These are phyloP conservation scores for Chytriomyces sp. DNA, from an alignment of 192 early-diverging fungal species.

Conservation along the genomic window DNA sequence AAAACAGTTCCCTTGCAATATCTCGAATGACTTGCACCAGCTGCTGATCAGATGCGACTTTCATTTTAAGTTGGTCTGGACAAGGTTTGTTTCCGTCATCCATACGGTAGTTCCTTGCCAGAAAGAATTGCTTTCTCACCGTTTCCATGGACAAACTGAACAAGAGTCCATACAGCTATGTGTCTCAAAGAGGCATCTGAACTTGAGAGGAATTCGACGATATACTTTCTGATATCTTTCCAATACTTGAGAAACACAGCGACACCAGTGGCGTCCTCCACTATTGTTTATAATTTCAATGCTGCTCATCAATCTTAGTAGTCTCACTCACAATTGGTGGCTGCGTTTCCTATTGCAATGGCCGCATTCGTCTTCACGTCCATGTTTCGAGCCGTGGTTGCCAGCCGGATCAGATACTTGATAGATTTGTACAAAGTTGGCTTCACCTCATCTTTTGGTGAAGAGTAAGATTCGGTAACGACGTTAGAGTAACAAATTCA, in stretches of 20 bases:
- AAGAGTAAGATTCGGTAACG: no score
- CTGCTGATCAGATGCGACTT: background rate
- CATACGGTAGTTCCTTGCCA: background rate
- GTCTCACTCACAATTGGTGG: slow-evolving; percentile 48
- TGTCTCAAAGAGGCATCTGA: slow-evolving; percentile 73
- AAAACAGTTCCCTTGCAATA: background rate
- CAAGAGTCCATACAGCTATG: slow-evolving; percentile 83
- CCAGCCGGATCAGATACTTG: slow-evolving; percentile 68
- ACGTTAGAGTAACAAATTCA: background rate
- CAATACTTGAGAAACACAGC: slow-evolving; percentile 68
- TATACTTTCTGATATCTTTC: slow-evolving; percentile 66
- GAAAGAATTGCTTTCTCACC: slow-evolving; percentile 6
- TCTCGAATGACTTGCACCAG: slow-evolving; percentile 6
- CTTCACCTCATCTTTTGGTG: slow-evolving; percentile 8
- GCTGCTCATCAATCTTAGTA: background rate
- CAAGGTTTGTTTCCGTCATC: background rate
- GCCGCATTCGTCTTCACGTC: slow-evolving; percentile 81
- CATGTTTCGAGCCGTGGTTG: slow-evolving; percentile 55
- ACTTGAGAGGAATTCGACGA: slow-evolving; percentile 70
- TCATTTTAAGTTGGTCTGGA: background rate
- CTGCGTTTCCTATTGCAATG: slow-evolving; percentile 75
- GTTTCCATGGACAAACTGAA: slow-evolving; percentile 63
- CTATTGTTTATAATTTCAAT: slow-evolving; percentile 15
- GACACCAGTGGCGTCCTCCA: slow-evolving; percentile 58
- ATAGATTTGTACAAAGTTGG: slow-evolving; percentile 49